Base-by-base conservation (phyloP, 495 filamentous ascomycete genomes). In the Hyphodiscus hymeniophilus region DNA sequence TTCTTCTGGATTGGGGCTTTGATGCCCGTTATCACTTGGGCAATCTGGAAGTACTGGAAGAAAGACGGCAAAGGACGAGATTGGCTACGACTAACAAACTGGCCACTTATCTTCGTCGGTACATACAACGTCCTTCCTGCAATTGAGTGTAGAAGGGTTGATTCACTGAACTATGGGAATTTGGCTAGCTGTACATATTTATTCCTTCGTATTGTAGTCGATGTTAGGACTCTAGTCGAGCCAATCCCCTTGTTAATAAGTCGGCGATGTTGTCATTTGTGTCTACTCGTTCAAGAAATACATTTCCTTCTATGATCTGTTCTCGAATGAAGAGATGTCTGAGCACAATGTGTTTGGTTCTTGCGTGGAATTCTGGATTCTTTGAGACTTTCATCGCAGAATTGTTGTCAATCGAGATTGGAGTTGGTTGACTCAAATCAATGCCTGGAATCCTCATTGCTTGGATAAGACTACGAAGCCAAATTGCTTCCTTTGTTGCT, bases 81-180 rank as follows among this genome's bases (percentile, higher is more conserved):
- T 67, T 47, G 73, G 72, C 12, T 46, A 7, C n/a, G 48, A 3
- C 22, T 38, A 13, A 39, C 39, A 12, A 81, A 80, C 49, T 76
- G 78, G 55, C 81, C 82, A 0, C 66, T 87, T 0, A 80, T 84
- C 34, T 84, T 85, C 55, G 81, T 77, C 26, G 82, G 80, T 20
- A 74, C 80, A 51, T 73, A 75, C 10, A 51, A 66, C 2, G 80
- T 86, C 18, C 81, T 81, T 0, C 81, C 81, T 0, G 81, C 81
- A 3, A 82, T 75, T 1, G 80, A 78, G 12, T 69, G 84, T 38
- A 85, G n/a, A n/a, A n/a, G n/a, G n/a, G n/a, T n/a, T n/a, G n/a
- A n/a, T n/a, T n/a, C n/a, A n/a, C n/a, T n/a, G n/a, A n/a, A n/a
- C n/a, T n/a, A n/a, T n/a, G n/a, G n/a, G n/a, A n/a, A n/a, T n/a